These are phyloP conservation scores for Skeletonema costatum DNA, from an alignment of 108 stramenopile species.

Conservation along the genomic window DNA sequence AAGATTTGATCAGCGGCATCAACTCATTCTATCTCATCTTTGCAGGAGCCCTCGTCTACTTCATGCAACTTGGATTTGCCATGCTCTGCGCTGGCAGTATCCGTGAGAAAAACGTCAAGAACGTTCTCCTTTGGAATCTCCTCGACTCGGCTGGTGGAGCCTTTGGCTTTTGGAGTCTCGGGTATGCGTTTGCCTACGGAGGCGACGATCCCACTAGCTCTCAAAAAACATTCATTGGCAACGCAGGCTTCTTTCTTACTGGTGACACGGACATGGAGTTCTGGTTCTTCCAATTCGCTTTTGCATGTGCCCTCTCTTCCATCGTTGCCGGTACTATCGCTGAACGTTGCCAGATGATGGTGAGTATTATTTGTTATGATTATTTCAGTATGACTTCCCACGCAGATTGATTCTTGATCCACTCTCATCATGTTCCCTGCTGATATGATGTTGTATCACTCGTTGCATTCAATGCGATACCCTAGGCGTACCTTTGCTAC, in stretches of 20 bases:
- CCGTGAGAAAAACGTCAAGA: slow-evolving; percentile 85
- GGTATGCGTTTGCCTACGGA: slow-evolving; percentile 87
- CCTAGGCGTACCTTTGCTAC: slow-evolving; percentile 61
- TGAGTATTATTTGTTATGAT: too few relatives aligned
- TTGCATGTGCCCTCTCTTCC: slow-evolving; percentile 55
- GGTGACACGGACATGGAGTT: slow-evolving; percentile 34
- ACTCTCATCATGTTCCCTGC: too few relatives aligned
- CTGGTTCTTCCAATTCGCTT: slow-evolving; percentile 67
- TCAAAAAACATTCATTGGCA: slow-evolving; percentile 71
- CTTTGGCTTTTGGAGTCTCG: slow-evolving; percentile 82
- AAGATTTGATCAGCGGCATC: slow-evolving; percentile 45
- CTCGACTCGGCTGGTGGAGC: slow-evolving; percentile 87
- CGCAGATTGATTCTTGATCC: too few relatives aligned
- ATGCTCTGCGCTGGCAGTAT: slow-evolving; percentile 90
- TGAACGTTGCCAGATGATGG: slow-evolving; percentile 64
- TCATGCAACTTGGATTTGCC: slow-evolving; percentile 93
- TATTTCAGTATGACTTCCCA: too few relatives aligned
- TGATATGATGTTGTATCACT: too few relatives aligned
- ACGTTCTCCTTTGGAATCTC: slow-evolving; percentile 90
- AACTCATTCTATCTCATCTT: slow-evolving; percentile 82
- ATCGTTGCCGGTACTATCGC: slow-evolving; percentile 83
- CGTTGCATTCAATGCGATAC: too few relatives aligned
- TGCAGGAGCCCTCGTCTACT: slow-evolving; percentile 85
- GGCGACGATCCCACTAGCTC: slow-evolving; percentile 16
- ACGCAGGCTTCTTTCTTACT: slow-evolving; percentile 59